Evolutionary conservation across 805 yeast genomes (phyloP), one percentile per base, ranked within the genome.

Genomic region (Schwanniomyces sp.): DNA sequence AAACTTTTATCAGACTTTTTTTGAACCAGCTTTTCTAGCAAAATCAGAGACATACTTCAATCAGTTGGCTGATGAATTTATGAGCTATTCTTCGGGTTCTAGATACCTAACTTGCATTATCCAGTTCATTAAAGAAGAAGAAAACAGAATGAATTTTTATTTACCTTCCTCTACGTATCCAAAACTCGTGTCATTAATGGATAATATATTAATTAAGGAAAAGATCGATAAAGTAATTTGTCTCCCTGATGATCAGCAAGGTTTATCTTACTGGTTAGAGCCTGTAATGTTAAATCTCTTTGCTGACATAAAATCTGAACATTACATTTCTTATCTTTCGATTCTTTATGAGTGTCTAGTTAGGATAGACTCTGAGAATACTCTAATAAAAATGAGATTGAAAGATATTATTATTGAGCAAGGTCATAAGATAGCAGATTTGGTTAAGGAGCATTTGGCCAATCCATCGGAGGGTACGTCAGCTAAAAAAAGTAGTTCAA

Each of bases 21-120:
- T 91, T 61, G 96, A 89, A 55, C 91, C 89, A 0, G 66, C 62
- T 43, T 75, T 88, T 39, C 57, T 88, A 43, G 59, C 69, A 4
- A 75, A 75, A 28, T 80, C 92, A 0, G 78, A 74, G 47, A 63
- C 66, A 1, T 88, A 78, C 61, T 91, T 85, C 59, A 58, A 68
- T 11, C 60, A 59, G 7, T 66, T 79, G 10, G 73, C 86, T 0
- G 59, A 53, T 3, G 79, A 78, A 12, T 63, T 79, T 30, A 57
- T 81, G 40, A 72, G 30, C 52, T 60, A 41, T 62, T 65, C 46
- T 62, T 79, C 57, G 47, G 89, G 91, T 0, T 59, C 83, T 0
- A 67, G 75, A 2, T 87, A 85, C 56, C 57, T 90, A 37, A 68
- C 71, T 7, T 78, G 73, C 40, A 73, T 81, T 5, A 64, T 74